Conservation (phyloP, 2,329 filamentous ascomycete species). For the Aspergillus quadricinctus region DNA sequence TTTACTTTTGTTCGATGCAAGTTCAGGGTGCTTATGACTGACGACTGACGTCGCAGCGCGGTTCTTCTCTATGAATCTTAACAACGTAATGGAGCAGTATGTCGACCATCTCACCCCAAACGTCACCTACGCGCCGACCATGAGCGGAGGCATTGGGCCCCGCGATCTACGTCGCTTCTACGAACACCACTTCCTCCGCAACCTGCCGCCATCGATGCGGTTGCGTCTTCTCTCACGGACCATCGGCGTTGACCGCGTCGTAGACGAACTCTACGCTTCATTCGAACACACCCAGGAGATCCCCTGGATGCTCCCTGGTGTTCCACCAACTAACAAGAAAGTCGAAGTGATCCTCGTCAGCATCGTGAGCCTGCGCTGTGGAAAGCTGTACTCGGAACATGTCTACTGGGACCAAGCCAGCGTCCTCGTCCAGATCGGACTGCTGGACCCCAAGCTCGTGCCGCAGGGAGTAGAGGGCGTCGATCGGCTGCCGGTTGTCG, state of each 20-base stretch:
- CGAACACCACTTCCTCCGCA: constrained; percentile 51
- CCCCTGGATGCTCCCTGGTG: constrained; percentile 57
- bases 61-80: constrained; percentile 30
- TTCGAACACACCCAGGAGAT: constrained; percentile 56
- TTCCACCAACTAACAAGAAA: constrained; percentile 52
- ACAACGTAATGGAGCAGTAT: constrained; percentile 29
- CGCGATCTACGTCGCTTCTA: constrained; percentile 50
- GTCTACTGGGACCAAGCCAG: constrained; percentile 61
- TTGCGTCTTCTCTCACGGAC: constrained; percentile 56
- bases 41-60: constrained; percentile 17
- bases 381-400: constrained; percentile 53
- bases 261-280: constrained; percentile 55
- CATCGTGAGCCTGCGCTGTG: constrained; percentile 52
- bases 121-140: constrained; percentile 31
- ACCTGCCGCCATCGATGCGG: constrained; percentile 48
- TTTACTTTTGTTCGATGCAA: neutral
- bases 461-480: constrained; percentile 42
- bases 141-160: constrained; percentile 40
- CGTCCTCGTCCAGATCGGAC: constrained; percentile 55
- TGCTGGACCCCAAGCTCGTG: constrained; percentile 54
- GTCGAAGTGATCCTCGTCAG: constrained; percentile 56
- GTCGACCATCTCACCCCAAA: constrained; percentile 24
- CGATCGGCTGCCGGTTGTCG: constrained; percentile 38
- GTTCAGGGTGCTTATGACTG: neutral
- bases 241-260: constrained; percentile 54